Conservation (phyloP, 179 eudicot species). For the Corrigiola litoralis region DNA sequence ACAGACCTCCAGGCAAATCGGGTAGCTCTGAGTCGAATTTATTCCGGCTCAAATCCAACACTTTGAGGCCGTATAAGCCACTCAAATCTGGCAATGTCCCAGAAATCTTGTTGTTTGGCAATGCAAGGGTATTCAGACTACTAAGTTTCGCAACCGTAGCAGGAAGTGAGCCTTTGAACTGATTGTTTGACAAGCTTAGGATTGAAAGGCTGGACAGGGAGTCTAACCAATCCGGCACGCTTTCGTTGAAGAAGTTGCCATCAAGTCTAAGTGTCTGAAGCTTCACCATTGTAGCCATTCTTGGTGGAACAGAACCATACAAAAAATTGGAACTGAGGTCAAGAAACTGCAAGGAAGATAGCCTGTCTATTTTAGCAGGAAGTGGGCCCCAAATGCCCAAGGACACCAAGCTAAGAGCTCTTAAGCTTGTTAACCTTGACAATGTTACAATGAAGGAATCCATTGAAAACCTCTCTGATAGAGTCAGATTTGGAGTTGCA, state of each 20-base stretch:
- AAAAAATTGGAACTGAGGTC: slow-evolving; percentile 66
- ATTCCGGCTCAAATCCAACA: slow-evolving; percentile 51
- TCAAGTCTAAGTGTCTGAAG: slow-evolving; percentile 53
- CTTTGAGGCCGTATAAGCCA: slow-evolving; percentile 33
- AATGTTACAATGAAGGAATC: slow-evolving; percentile 59
- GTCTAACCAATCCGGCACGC: slow-evolving; percentile 45
- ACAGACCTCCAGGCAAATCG: slow-evolving; percentile 33
- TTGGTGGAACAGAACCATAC: slow-evolving; percentile 60
- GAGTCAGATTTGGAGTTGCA: slow-evolving; percentile 50
- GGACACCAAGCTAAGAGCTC: slow-evolving; percentile 51
- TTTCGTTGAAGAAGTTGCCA: slow-evolving; percentile 55
- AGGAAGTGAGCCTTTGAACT: slow-evolving; percentile 43
- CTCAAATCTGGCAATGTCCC: slow-evolving; percentile 56
- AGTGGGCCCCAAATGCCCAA: slow-evolving; percentile 72
- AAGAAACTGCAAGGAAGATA: slow-evolving; percentile 50
- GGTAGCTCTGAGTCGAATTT: slow-evolving; percentile 45
- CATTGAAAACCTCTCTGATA: slow-evolving; percentile 55
- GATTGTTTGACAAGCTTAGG: slow-evolving; percentile 43
- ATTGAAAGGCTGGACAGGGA: slow-evolving; percentile 43
- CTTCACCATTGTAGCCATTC: slow-evolving; percentile 42
- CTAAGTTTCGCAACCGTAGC: slow-evolving; percentile 28
- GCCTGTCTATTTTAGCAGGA: slow-evolving; percentile 55
- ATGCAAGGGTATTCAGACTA: slow-evolving; percentile 34
- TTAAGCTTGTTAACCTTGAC: slow-evolving; percentile 51
- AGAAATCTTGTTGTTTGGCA: slow-evolving; percentile 48